Evolutionary conservation across 1,139 yeast genomes (phyloP).

Genomic region (Entelexis paramagnoliae): DNA sequence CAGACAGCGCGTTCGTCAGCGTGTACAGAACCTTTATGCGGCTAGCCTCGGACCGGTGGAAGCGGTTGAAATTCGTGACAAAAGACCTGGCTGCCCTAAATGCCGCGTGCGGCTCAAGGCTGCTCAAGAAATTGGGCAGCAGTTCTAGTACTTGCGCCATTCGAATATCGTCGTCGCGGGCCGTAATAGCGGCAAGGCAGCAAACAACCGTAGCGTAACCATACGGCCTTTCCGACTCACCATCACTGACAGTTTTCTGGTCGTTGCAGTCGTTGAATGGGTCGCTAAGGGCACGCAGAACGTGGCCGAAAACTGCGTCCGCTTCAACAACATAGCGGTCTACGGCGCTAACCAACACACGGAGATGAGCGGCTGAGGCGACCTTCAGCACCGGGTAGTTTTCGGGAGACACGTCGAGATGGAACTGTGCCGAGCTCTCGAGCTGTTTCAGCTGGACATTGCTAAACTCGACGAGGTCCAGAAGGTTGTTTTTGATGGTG

Average conservation of each 20-base stretch:
- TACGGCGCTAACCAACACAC: conserved; percentile 17
- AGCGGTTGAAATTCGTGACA: conserved; percentile 38
- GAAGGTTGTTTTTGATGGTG: not conserved
- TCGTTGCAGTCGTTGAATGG: not conserved
- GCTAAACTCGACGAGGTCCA: conserved; percentile 10
- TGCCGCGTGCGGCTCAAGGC: conserved; percentile 19
- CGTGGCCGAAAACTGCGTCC: conserved; percentile 1
- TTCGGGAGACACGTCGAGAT: conserved; percentile 7
- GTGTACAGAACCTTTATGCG: conserved; percentile 79
- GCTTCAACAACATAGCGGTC: not conserved
- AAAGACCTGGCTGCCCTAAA: conserved; percentile 36
- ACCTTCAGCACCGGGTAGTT: conserved; percentile 13
- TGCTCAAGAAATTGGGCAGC: conserved; percentile 21
- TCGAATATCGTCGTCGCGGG: conserved; percentile 15
- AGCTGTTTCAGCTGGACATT: conserved; percentile 13
- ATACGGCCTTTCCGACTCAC: not conserved
- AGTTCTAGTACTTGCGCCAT: conserved; percentile 12
- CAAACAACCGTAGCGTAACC: not conserved
- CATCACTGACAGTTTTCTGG: not conserved
- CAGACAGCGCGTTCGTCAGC: conserved; percentile 60
- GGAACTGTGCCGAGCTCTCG: conserved; percentile 16
- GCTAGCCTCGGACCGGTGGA: conserved; percentile 23
- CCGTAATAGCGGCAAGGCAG: conserved; percentile 13
- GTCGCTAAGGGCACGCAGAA: conserved; percentile 7
- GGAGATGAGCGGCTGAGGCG: conserved; percentile 16